Evolutionary conservation across 805 yeast species (phyloP).

Genomic region (Pichia ethanolica): DNA sequence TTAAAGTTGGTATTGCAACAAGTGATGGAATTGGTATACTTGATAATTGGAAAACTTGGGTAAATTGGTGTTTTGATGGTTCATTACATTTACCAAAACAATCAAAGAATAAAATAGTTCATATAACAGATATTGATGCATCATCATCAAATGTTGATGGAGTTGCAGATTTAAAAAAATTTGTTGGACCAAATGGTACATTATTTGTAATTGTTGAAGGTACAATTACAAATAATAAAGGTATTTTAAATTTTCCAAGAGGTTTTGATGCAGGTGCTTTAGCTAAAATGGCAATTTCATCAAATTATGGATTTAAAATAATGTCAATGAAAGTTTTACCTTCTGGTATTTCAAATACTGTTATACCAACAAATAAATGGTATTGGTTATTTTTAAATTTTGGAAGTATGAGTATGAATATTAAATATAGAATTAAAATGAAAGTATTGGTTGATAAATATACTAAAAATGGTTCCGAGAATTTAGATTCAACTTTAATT

Average conservation of each 20-base stretch:
- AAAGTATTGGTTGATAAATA: constrained; percentile 13
- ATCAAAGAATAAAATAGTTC: not conserved
- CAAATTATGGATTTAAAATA: constrained; percentile 23
- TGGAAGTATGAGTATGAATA: constrained; percentile 11
- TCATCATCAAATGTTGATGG: constrained; percentile 8
- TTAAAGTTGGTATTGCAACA: constrained; percentile 16
- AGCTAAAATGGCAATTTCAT: constrained; percentile 4
- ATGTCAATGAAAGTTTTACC: constrained; percentile 33
- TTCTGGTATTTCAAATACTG: constrained; percentile 28
- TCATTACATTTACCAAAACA: constrained; percentile 1
- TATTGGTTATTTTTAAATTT: constrained; percentile 11
- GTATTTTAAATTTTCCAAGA: constrained; percentile 51
- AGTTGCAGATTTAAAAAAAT: not conserved
- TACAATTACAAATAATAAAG: constrained; percentile 77
- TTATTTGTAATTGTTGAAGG: constrained; percentile 69
- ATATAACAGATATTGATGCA: constrained; percentile 7
- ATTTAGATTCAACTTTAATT: not conserved
- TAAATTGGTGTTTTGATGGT: constrained; percentile 12
- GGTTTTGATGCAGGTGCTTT: constrained; percentile 16
- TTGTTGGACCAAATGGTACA: constrained; percentile 20
- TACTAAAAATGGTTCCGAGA: not conserved
- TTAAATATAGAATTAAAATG: constrained; percentile 18
- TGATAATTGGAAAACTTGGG: constrained; percentile 1
- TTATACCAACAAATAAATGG: constrained; percentile 19
- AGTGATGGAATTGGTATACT: constrained; percentile 9